These are phyloP conservation scores for Xylariaceae sp. DNA, from an alignment of 2,329 filamentous ascomycete genomes.

Conservation along the genomic window DNA sequence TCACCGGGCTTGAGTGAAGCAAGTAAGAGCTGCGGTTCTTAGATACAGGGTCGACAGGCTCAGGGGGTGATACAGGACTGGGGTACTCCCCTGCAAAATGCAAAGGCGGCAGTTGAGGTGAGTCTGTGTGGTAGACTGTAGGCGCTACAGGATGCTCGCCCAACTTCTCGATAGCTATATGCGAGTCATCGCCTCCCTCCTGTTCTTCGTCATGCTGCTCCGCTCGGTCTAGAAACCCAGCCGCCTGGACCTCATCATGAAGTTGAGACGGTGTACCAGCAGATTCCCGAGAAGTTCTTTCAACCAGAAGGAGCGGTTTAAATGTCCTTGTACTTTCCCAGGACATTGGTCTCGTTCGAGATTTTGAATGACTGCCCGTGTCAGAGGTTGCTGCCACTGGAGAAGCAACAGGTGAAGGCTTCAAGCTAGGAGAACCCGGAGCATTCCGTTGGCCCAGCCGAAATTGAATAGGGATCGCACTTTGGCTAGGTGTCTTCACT, in stretches of 20 bases:
- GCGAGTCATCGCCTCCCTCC: constrained; percentile 8
- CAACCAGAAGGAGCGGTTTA: constrained; percentile 77
- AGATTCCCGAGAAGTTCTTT: constrained; percentile 48
- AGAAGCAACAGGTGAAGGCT: constrained; percentile 33
- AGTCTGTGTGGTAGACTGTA: not conserved
- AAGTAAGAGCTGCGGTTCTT: constrained; percentile 42
- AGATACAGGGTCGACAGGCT: constrained; percentile 37
- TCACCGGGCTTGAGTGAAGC: constrained; percentile 36
- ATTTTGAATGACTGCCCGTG: constrained; percentile 32
- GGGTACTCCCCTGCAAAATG: constrained; percentile 14
- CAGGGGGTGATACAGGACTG: constrained; percentile 28
- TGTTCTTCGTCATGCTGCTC: constrained; percentile 3
- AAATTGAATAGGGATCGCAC: constrained; percentile 55
- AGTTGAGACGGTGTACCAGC: constrained; percentile 26
- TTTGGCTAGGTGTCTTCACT: constrained; percentile 51
- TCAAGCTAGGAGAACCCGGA: constrained; percentile 29
- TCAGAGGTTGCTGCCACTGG: constrained; percentile 33
- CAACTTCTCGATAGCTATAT: constrained; percentile 10
- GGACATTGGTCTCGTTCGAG: constrained; percentile 50
- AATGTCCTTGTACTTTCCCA: constrained; percentile 67
- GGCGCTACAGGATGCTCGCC: not conserved
- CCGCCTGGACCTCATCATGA: constrained; percentile 44
- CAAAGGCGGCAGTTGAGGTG: constrained; percentile 11
- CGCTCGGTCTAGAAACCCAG: constrained; percentile 24
- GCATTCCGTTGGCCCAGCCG: constrained; percentile 46